Evolutionary conservation across 345 rosid species (phyloP), one percentile per base, ranked within the genome.

Genomic region (Boechera divaricarpa): DNA sequence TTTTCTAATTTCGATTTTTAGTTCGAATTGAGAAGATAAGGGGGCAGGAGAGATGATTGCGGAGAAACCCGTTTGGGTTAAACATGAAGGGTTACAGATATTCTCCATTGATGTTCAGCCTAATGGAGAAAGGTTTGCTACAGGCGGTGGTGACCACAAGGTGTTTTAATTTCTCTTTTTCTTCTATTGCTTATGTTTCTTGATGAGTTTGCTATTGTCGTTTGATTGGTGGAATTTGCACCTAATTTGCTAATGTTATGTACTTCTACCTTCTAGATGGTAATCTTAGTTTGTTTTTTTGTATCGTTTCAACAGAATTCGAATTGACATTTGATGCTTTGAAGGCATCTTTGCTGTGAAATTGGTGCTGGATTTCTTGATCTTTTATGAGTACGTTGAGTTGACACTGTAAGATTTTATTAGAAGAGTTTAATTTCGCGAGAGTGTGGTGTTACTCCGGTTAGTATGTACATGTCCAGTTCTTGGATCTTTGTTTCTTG

Each of bases 91-190:
- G 74, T 84, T 91, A 88, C 99, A 90, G 84, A 93, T 95, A 70
- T 93, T 96, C 87, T 93, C 98, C 78, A 86, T 93, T 83, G 99
- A 96, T 79, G 89, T 96, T 75, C 99, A 93, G 68, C 98, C 99
- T 69, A 91, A 93, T 69, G 93, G 89, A n/a, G 91, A 82, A 72
- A 81, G 99, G 89, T 92, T 95, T 80, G 98, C 98, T 62, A 92
- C 98, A 29, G 98, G 99, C 63, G 99, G 98, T 75, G 98, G 99
- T 66, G 98, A 95, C 83, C 94, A 93, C 83, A 95, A 95, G 99
- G 99, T 95, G 63, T 41, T 38, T 21, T 52, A 32, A 8, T 16
- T 66, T 54, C 77, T 7, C 13, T 13, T 32, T 10, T 15, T 11
- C 62, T 70, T 69, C 18, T 45, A 3, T 65, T 54, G 45, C 26